Base-by-base conservation (phyloP, 306 rosid species). In the Cucurbita moschata region DNA sequence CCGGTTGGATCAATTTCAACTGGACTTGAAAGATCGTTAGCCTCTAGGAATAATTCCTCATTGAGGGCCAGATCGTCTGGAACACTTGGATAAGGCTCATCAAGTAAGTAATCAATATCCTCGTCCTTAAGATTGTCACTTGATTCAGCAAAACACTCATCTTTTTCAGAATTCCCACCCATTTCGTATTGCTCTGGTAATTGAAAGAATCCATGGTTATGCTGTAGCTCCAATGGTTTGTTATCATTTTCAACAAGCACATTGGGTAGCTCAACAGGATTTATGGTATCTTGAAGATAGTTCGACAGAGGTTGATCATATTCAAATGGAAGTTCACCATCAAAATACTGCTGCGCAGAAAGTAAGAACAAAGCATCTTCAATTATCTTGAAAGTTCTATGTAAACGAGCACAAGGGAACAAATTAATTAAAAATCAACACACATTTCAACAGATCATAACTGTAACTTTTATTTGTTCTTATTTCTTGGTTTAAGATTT, bases 41-140 rank as follows among this genome's bases (percentile, higher is more conserved):
- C 65, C 81, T 91, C 96, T 46, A 95, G 75, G 80, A 74, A 89
- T 56, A 74, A 81, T 38, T 82, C 90, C 72, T 82, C 90, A 62
- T 63, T 76, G 57, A 67, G 39, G 9, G 76, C 75, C 60, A 40
- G 77, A 79, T 50, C 44, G 38, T 78, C 84, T 21, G 47, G 1
- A 64, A 85, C 81, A 77, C 85, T 78, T 18, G 81, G 73, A 79
- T 53, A 80, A 18, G 66, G 74, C 39, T 83, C 91, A 63, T 76
- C 79, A 37, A 42, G 37, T 1, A 73, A n/a, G 77, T 69, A 74
- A 70, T 77, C 39, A 58, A 78, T 70, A 71, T 76, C 52, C 52
- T 69, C 54, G 12, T 62, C 79, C 76, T 77, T 80, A 59, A 14
- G 76, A 26, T 55, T 23, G 71, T 69, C 15, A 58, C 60, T 75